Conservation (phyloP, 352 stramenopile genomes). For the Phytopythium delawarense region DNA sequence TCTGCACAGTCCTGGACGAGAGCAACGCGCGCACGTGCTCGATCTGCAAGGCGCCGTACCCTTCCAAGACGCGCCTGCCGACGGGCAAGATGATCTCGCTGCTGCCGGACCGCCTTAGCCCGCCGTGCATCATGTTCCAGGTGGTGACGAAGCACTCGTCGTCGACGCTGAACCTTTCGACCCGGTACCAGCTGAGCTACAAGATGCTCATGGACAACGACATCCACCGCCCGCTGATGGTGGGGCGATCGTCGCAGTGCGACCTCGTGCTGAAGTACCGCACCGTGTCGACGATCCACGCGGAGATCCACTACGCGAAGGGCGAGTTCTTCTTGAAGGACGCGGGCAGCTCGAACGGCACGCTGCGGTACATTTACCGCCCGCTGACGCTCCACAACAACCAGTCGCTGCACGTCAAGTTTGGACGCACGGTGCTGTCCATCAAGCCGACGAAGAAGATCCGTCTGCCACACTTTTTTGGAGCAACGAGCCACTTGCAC, state of each 20-base stretch:
- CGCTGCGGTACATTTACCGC: constrained; percentile 92
- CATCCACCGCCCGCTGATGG: constrained; percentile 88
- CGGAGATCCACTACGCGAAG: constrained; percentile 91
- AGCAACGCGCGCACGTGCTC: constrained; percentile 81
- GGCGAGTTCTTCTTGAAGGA: constrained; percentile 95
- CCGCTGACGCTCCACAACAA: constrained; percentile 90
- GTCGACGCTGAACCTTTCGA: constrained; percentile 81
- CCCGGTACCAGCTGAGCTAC: constrained; percentile 84
- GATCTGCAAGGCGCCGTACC: constrained; percentile 85
- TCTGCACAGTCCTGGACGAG: constrained; percentile 82
- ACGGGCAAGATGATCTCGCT: constrained; percentile 75
- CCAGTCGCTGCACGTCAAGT: constrained; percentile 85
- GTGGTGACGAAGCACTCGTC: constrained; percentile 87
- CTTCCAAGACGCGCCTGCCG: constrained; percentile 70
- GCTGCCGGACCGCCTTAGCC: constrained; percentile 63
- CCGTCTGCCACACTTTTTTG: constrained; percentile 80
- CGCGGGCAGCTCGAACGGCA: constrained; percentile 92
- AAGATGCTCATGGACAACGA: constrained; percentile 92
- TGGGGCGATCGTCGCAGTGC: constrained; percentile 91
- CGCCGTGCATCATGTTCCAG: constrained; percentile 86
- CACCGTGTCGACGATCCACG: constrained; percentile 93
- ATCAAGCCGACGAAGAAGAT: constrained; percentile 91
- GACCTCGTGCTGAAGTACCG: constrained; percentile 95
- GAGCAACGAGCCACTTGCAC: constrained; percentile 43
- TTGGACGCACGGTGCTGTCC: constrained; percentile 79